Percentiles rank a stretch among this genome's conserved stretches.
Conservation (phyloP, 129 eudicot genomes). For the Helichrysum umbraculigerum region DNA sequence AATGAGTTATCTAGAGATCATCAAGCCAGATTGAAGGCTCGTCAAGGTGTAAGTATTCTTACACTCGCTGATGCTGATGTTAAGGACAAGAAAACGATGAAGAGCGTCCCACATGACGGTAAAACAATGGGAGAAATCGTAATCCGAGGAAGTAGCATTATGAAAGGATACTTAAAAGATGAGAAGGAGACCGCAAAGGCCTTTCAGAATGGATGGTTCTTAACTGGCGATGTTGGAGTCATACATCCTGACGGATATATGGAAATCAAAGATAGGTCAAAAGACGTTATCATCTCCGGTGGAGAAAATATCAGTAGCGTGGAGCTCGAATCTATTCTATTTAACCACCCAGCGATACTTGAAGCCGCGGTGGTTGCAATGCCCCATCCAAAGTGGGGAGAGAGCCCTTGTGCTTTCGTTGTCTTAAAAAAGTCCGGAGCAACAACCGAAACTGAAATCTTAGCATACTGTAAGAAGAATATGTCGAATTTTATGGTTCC, state of each 20-base stretch:
- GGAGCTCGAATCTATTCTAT: conserved; percentile 44
- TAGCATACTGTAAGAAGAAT: conserved; percentile 39
- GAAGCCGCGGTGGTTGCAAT: conserved; percentile 66
- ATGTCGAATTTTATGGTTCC: conserved; percentile 53
- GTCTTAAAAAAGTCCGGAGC: conserved; percentile 15
- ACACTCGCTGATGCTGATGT: conserved; percentile 38
- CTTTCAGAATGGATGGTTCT: conserved; percentile 41
- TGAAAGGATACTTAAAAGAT: conserved; percentile 56
- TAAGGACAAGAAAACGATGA: conserved; percentile 39
- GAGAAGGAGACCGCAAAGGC: conserved; percentile 38
- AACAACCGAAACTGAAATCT: conserved; percentile 33
- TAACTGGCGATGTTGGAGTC: conserved; percentile 56
- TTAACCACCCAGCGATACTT: conserved; percentile 39
- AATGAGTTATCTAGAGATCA: conserved; percentile 25
- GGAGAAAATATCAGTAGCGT: conserved; percentile 66
- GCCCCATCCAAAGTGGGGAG: conserved; percentile 60
- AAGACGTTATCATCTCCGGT: conserved; percentile 57
- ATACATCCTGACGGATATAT: conserved; percentile 53
- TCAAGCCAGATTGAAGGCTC: conserved; percentile 41
- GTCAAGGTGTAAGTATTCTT: conserved; percentile 48
- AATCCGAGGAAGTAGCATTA: conserved; percentile 38
- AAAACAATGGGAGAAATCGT: conserved; percentile 44
- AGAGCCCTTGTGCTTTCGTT: conserved; percentile 59
- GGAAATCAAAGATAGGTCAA: conserved; percentile 54
- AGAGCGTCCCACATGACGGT: conserved; percentile 47